Conservation (phyloP, 768 basidiomycete genomes). For the Leccinum boreale region DNA sequence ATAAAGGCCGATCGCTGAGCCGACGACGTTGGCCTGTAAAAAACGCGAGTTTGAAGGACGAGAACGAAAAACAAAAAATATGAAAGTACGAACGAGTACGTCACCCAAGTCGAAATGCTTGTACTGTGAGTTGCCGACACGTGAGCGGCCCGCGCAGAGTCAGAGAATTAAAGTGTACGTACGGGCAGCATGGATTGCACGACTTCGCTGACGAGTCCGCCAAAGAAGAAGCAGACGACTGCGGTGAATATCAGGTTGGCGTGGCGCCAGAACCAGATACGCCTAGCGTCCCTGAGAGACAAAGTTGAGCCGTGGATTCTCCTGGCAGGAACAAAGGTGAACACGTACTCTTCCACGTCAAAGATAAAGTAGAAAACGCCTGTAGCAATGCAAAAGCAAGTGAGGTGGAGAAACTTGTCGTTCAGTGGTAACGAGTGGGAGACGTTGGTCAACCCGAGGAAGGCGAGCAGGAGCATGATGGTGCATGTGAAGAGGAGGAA, state of each 20-base stretch:
- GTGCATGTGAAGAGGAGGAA: slow-evolving; percentile 69
- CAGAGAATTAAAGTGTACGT: slow-evolving; percentile 18
- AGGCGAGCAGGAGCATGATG: slow-evolving; percentile 66
- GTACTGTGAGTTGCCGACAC: slow-evolving; percentile 39
- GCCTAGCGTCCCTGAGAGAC: slow-evolving; percentile 59
- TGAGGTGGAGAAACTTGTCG: slow-evolving; percentile 77
- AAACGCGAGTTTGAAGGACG: slow-evolving; percentile 1
- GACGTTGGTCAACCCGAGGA: slow-evolving; percentile 77
- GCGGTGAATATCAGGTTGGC: slow-evolving; percentile 64
- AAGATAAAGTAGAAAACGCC: slow-evolving; percentile 84
- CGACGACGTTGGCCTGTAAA: slow-evolving; percentile 71
- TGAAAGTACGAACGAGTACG: slow-evolving; percentile 49
- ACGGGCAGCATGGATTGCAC: slow-evolving; percentile 79
- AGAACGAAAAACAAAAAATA: no score
- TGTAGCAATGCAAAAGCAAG: slow-evolving; percentile 73
- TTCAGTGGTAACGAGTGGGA: slow-evolving; percentile 63
- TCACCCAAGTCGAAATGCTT: slow-evolving; percentile 74
- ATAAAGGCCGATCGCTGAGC: slow-evolving; percentile 67
- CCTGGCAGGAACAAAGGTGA: neutral
- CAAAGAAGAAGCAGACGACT: slow-evolving; percentile 73
- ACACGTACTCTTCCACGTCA: slow-evolving; percentile 80
- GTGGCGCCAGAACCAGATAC: slow-evolving; percentile 87
- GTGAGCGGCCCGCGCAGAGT: slow-evolving; percentile 1
- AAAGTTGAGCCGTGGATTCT: neutral
- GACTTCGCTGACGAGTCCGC: slow-evolving; percentile 77